A percentile compares a stretch with the other conserved stretches of the same genome.
Conservation (phyloP, 2,329 filamentous ascomycete genomes). For the Ophioceras dolichostomum region DNA sequence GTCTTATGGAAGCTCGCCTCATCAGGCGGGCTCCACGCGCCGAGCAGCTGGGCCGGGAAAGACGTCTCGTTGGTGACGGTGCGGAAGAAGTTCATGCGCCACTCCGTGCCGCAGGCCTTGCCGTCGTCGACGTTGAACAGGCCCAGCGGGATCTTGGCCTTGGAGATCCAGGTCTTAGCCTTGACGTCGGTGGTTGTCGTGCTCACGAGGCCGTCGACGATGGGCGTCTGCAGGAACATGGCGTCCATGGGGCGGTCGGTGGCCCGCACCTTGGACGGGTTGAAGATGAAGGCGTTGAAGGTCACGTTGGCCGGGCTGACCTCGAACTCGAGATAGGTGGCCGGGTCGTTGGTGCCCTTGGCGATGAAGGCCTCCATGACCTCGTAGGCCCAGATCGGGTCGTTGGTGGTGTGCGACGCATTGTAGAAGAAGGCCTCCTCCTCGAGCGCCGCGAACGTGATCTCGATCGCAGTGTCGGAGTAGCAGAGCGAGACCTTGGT, state of each 20-base stretch:
- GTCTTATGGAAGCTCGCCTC: constrained; percentile 35
- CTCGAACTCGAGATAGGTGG: constrained; percentile 38
- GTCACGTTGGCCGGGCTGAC: constrained; percentile 37
- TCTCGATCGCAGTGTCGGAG: constrained; percentile 22
- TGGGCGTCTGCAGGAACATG: constrained; percentile 25
- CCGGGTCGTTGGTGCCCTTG: constrained; percentile 29
- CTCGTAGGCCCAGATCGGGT: constrained; percentile 33
- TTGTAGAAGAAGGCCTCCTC: constrained; percentile 36
- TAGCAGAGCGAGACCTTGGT: constrained; percentile 36
- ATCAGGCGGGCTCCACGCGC: constrained; percentile 32
- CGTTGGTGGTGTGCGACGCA: constrained; percentile 27
- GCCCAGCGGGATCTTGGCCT: constrained; percentile 28
- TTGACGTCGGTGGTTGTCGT: constrained; percentile 23
- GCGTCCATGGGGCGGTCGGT: constrained; percentile 28
- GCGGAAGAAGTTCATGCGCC: constrained; percentile 41
- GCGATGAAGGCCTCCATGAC: constrained; percentile 38
- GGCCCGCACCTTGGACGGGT: constrained; percentile 31
- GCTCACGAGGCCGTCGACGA: constrained; percentile 26
- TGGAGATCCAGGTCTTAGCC: constrained; percentile 25
- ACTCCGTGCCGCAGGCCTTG: constrained; percentile 26
- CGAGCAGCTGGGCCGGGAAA: constrained; percentile 29
- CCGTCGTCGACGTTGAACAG: constrained; percentile 35
- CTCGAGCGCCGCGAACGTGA: constrained; percentile 30
- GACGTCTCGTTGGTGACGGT: constrained; percentile 27
- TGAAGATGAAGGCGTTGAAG: constrained; percentile 38